phyloP scores from a whole-genome alignment of 805 yeast species.

The Barnettozyma populi region DNA sequence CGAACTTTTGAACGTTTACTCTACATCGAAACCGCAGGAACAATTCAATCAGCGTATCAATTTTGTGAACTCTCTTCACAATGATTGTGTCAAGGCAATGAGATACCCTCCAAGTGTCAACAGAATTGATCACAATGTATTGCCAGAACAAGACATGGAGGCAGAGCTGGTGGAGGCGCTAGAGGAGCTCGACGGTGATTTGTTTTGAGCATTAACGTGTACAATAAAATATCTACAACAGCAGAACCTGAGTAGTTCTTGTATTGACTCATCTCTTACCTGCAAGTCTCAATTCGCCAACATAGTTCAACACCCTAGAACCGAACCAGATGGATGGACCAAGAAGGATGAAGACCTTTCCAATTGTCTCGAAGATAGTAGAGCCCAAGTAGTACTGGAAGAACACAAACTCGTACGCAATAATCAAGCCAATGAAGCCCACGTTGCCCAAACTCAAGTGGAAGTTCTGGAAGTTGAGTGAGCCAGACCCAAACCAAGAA shows the following conservation, averaged over 20 bases:
- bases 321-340: constrained; percentile 27
- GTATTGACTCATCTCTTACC: constrained; percentile 20
- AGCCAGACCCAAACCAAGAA: constrained; percentile 17
- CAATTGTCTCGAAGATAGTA: constrained; percentile 21
- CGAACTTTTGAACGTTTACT: constrained; percentile 81
- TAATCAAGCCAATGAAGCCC: constrained; percentile 16
- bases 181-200: constrained; percentile 25
- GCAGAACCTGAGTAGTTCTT: background rate
- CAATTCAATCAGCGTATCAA: constrained; percentile 91
- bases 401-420: constrained; percentile 22
- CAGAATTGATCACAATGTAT: constrained; percentile 13
- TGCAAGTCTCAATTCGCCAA: constrained; percentile 24
- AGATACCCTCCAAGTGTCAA: constrained; percentile 59
- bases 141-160: constrained; percentile 18
- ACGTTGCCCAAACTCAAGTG: constrained; percentile 11
- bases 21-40: constrained; percentile 79
- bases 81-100: constrained; percentile 92
- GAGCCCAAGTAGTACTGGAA: constrained; percentile 24
- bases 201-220: constrained; percentile 12
- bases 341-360: constrained; percentile 14
- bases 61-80: constrained; percentile 85
- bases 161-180: constrained; percentile 23
- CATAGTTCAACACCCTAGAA: constrained; percentile 22
- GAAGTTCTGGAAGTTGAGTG: constrained; percentile 22
- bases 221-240: background rate